Evolutionary conservation across 2,329 filamentous ascomycete genomes (phyloP).

Genomic region (Stachybotrys chlorohalonatus): DNA sequence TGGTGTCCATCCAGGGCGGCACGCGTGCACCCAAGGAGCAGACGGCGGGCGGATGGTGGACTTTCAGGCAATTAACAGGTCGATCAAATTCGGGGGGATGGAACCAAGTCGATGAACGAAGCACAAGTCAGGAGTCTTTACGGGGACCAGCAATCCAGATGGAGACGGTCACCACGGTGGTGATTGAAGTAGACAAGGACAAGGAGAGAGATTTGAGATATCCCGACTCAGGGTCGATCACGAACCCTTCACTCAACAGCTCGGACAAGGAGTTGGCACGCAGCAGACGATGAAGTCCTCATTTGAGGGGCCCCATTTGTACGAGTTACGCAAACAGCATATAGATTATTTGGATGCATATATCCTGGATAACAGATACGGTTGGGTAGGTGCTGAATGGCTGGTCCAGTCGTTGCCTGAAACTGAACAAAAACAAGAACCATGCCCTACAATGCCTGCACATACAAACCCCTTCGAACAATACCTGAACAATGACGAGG

Average conservation of each 20-base stretch:
- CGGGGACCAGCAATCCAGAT: conserved; percentile 31
- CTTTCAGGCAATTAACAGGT: conserved; percentile 9
- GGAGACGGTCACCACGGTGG: conserved; percentile 32
- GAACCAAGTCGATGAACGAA: conserved; percentile 8
- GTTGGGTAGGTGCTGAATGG: neutral
- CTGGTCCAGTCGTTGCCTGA: neutral
- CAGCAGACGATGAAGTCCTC: neutral
- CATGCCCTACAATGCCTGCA: neutral
- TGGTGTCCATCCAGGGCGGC: conserved; percentile 27
- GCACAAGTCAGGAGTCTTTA: conserved; percentile 22
- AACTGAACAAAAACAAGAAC: neutral
- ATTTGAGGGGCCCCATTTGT: neutral
- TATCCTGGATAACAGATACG: neutral
- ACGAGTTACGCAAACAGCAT: neutral
- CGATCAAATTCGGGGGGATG: conserved; percentile 1
- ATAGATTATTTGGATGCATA: neutral
- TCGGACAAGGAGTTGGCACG: conserved; percentile 13
- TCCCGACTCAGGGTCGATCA: conserved; percentile 11
- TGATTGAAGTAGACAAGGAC: conserved; percentile 26
- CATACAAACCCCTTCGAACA: too few species aligned
- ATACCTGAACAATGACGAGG: too few species aligned
- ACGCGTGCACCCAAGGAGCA: conserved; percentile 4
- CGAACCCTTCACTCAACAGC: conserved; percentile 16
- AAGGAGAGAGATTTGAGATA: conserved; percentile 15
- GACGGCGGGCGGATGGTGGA: conserved; percentile 17